Evolutionary conservation across 2,329 filamentous ascomycete species (phyloP).

Genomic region (Trichoderma pleuroti): DNA sequence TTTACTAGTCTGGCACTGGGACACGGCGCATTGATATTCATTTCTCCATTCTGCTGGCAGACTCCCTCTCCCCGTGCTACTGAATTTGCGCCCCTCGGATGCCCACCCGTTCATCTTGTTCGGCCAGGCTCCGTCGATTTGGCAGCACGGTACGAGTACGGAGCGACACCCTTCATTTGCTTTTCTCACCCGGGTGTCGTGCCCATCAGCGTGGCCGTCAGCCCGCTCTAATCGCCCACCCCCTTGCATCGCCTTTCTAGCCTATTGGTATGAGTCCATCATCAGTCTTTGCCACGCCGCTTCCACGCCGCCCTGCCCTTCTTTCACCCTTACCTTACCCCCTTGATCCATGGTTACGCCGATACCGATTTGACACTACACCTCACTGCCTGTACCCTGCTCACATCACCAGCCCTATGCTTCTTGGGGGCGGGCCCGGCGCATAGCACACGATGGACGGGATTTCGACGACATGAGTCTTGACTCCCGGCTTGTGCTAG

Average conservation of each 20-base stretch:
- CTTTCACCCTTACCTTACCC: background rate
- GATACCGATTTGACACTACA: background rate
- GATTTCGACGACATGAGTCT: background rate
- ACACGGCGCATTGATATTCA: background rate
- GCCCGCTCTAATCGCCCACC: conserved; percentile 13
- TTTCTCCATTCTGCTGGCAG: background rate
- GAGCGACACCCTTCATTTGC: conserved; percentile 1
- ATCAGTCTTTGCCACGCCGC: background rate
- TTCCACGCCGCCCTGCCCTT: background rate
- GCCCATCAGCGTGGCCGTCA: conserved; percentile 16
- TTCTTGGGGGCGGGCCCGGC: background rate
- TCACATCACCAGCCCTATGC: conserved; percentile 5
- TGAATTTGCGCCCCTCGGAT: background rate
- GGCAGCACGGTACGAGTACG: background rate
- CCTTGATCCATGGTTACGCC: background rate
- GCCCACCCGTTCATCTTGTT: background rate
- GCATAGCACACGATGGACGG: background rate
- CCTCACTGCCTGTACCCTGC: background rate
- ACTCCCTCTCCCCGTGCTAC: background rate
- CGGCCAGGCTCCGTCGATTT: background rate
- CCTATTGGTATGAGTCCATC: conserved; percentile 7
- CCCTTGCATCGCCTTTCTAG: conserved; percentile 10
- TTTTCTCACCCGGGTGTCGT: background rate
- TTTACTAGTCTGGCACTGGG: background rate
- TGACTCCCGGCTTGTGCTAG: conserved; percentile 12